Evolutionary conservation across 1,284 basidiomycete genomes (phyloP).

Genomic region (Cryptococcus sp.): DNA sequence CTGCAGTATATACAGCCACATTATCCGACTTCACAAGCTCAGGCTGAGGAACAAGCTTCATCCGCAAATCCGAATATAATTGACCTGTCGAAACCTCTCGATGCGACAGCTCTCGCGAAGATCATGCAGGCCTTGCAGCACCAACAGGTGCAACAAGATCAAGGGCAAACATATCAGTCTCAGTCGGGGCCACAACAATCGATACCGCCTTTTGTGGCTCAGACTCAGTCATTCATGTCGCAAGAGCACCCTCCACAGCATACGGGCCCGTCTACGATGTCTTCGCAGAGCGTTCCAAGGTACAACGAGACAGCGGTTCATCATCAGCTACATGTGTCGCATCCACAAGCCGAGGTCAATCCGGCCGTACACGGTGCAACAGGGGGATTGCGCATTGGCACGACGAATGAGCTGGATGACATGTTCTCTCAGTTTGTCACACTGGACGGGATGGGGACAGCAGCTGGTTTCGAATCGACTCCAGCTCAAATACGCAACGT

Average conservation of each 20-base stretch:
- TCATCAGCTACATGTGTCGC: no score
- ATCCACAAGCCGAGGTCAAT: no score
- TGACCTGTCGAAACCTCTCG: constrained; percentile 48
- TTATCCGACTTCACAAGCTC: no score
- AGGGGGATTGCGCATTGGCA: background rate
- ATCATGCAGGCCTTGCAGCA: constrained; percentile 45
- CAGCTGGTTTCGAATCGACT: no score
- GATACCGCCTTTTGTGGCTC: background rate
- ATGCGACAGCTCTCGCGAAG: constrained; percentile 40
- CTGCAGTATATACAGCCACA: no score
- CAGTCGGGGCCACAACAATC: background rate
- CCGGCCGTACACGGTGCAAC: background rate
- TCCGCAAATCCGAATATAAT: constrained; percentile 37
- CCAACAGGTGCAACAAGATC: constrained; percentile 8
- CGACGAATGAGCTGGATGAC: constrained; percentile 15
- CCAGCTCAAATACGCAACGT: no score
- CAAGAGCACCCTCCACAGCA: no score
- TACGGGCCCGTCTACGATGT: no score
- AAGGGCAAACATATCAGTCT: background rate
- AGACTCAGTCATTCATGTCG: no score
- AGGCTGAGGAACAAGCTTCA: no score
- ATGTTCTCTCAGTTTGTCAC: constrained; percentile 25
- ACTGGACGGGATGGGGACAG: constrained; percentile 10
- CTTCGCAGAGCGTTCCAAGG: no score
- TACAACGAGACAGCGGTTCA: no score